phyloP scores from a whole-genome alignment of 2,329 filamentous ascomycete genomes.

The Lecanicillium sp. region DNA sequence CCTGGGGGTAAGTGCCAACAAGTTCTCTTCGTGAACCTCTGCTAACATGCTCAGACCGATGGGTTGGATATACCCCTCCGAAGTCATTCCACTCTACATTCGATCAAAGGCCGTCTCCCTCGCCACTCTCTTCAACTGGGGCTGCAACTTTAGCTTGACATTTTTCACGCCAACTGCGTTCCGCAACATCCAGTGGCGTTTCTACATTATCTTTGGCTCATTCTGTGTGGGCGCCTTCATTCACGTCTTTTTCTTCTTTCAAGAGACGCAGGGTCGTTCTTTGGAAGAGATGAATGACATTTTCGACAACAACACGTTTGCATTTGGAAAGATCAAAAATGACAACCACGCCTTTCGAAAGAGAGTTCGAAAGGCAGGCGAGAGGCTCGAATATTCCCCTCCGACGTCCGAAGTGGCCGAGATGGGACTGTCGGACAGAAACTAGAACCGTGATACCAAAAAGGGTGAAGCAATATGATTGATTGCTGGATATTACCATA shows the following conservation, averaged over 20 bases:
- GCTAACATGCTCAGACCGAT: conserved; percentile 25
- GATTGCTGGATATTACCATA: background rate
- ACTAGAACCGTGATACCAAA: conserved; percentile 8
- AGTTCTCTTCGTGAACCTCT: background rate
- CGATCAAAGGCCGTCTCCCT: conserved; percentile 40
- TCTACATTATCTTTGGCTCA: conserved; percentile 19
- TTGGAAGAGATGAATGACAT: conserved; percentile 17
- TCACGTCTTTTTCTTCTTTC: conserved; percentile 17
- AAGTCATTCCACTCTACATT: conserved; percentile 38
- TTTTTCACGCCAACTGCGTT: conserved; percentile 28
- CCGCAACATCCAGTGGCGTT: conserved; percentile 20
- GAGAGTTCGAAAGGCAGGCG: conserved; percentile 9
- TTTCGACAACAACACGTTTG: conserved; percentile 16
- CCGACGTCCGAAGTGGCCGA: conserved; percentile 13
- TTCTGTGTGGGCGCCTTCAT: conserved; percentile 13
- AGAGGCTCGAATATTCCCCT: conserved; percentile 11
- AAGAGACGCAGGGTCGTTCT: conserved; percentile 14
- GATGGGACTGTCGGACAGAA: conserved; percentile 9
- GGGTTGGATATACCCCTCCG: conserved; percentile 43
- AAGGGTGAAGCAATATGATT: background rate
- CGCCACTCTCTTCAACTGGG: conserved; percentile 32
- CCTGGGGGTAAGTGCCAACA: conserved; percentile 27
- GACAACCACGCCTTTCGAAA: conserved; percentile 8
- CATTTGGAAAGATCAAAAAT: conserved; percentile 15
- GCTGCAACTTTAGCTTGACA: conserved; percentile 28